A percentile compares a stretch with the other conserved stretches of the same genome.
phyloP scores from a whole-genome alignment of 345 rosid genomes.

The Turnera subulata region DNA sequence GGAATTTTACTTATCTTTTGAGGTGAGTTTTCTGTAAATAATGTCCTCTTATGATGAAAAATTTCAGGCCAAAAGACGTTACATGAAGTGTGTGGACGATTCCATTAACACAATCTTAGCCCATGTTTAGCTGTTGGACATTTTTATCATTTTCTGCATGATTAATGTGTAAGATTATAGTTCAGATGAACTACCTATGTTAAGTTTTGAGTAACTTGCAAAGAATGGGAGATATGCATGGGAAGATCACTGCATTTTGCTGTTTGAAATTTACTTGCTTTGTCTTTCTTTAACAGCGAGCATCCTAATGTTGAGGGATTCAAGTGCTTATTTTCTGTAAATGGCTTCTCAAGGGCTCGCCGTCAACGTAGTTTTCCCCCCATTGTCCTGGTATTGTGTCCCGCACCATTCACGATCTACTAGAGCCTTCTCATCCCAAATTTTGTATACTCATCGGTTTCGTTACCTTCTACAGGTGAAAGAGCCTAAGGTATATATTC shows the following conservation, averaged over 20 bases:
- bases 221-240: background rate
- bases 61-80: no score
- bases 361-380: slow-evolving; percentile 58
- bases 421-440: background rate
- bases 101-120: background rate
- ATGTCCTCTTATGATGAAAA: no score
- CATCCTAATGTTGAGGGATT: slow-evolving; percentile 60
- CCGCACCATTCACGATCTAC: slow-evolving; percentile 1
- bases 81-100: background rate
- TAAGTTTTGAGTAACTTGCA: background rate
- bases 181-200: no score
- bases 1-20: slow-evolving; percentile 77
- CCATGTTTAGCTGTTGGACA: no score
- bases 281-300: slow-evolving; percentile 45
- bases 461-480: slow-evolving; percentile 47
- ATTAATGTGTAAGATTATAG: no score
- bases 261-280: background rate
- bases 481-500: slow-evolving; percentile 66
- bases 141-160: no score
- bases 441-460: background rate
- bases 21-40: slow-evolving; percentile 40
- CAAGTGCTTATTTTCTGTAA: slow-evolving; percentile 54
- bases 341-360: slow-evolving; percentile 60
- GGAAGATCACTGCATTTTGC: background rate
- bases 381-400: slow-evolving; percentile 44